Evolutionary conservation across 2,329 filamentous ascomycete genomes (phyloP).

Genomic region (Colletotrichum phormii): DNA sequence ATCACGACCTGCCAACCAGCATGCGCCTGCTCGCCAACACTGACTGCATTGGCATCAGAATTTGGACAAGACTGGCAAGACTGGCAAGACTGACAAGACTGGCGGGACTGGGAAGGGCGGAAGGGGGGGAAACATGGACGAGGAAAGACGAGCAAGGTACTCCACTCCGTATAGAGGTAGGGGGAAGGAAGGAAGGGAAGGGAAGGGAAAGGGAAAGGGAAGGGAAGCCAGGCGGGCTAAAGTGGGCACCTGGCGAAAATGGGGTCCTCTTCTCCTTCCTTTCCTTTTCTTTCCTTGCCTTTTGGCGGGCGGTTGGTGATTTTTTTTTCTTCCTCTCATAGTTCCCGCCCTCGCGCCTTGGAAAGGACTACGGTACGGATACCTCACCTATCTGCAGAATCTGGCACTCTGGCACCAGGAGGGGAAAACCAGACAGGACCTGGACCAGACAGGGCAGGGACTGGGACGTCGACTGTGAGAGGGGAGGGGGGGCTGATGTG

Average conservation of each 20-base stretch:
- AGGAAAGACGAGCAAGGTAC: neutral
- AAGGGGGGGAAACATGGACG: neutral
- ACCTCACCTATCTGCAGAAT: no score
- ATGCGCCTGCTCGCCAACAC: neutral
- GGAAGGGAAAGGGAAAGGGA: constrained; percentile 9
- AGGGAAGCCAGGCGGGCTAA: constrained; percentile 16
- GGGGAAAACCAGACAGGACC: neutral
- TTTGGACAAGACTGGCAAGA: neutral
- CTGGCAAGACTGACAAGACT: neutral
- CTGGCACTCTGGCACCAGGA: neutral
- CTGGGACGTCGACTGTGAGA: neutral
- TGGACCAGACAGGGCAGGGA: neutral
- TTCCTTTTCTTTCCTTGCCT: neutral
- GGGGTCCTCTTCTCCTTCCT: neutral
- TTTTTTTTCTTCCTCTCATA: neutral
- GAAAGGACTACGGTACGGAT: neutral
- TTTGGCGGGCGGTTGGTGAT: constrained; percentile 8
- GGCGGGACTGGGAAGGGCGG: no score
- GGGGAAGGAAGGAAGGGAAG: neutral
- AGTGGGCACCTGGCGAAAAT: constrained; percentile 27
- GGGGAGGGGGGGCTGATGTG: constrained; percentile 1
- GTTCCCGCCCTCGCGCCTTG: neutral
- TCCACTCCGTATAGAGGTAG: neutral
- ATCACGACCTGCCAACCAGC: neutral
- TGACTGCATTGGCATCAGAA: neutral